Conservation (phyloP, 345 rosid species). For the Acer campestre region DNA sequence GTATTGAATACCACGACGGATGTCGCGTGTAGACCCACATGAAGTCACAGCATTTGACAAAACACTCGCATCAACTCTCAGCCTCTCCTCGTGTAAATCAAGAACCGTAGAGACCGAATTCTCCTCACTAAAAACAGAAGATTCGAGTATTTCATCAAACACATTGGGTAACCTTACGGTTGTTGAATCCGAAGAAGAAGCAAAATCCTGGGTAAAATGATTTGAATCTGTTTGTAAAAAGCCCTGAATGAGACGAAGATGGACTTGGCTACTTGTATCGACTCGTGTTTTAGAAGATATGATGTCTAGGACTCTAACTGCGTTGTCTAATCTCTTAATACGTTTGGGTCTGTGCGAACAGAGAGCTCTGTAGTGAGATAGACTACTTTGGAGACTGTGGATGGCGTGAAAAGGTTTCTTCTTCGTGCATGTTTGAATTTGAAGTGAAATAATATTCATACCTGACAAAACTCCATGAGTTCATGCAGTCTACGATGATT, state of each 20-base stretch:
- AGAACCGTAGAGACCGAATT: constrained; percentile 4
- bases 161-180: constrained; percentile 24
- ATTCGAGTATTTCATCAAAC: constrained; percentile 36
- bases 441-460: constrained; percentile 20
- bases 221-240: constrained; percentile 41
- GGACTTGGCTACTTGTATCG: constrained; percentile 25
- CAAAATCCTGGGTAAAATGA: constrained; percentile 13
- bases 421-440: constrained; percentile 10
- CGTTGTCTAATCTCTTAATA: constrained; percentile 41
- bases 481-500: not conserved
- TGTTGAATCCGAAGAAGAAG: constrained; percentile 23
- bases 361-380: constrained; percentile 29
- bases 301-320: constrained; percentile 54
- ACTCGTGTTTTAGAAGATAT: constrained; percentile 34
- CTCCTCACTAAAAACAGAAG: constrained; percentile 21
- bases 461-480: constrained; percentile 16
- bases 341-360: constrained; percentile 32
- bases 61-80: constrained; percentile 39
- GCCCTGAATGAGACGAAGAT: constrained; percentile 62
- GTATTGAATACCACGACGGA: constrained; percentile 54
- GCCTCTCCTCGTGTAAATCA: constrained; percentile 14
- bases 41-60: constrained; percentile 64
- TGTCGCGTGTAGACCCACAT: constrained; percentile 51
- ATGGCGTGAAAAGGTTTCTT: not conserved
- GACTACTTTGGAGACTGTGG: constrained; percentile 3